A percentile compares a stretch with the other conserved stretches of the same genome.
Evolutionary conservation across 1,139 yeast genomes (phyloP).

Genomic region (Pichia sp.): DNA sequence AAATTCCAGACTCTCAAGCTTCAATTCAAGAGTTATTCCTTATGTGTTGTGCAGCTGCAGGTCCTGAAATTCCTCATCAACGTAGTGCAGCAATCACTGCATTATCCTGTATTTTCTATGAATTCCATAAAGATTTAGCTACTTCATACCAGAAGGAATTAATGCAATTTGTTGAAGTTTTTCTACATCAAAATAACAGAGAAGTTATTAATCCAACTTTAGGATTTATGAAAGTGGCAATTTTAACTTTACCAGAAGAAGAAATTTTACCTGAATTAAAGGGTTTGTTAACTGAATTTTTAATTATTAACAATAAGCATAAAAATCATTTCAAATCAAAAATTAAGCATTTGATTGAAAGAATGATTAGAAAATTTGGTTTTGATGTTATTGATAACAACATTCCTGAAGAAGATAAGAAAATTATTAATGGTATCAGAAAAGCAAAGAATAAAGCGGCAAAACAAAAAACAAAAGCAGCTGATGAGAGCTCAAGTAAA

Average conservation of each 20-base stretch:
- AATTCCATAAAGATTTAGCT: slow-evolving; percentile 63
- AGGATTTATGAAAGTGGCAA: slow-evolving; percentile 91
- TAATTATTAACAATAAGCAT: slow-evolving; percentile 95
- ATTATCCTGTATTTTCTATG: slow-evolving; percentile 77
- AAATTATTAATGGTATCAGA: slow-evolving; percentile 75
- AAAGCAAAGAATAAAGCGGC: slow-evolving; percentile 73
- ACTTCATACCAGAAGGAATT: slow-evolving; percentile 60
- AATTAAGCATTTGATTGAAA: slow-evolving; percentile 87
- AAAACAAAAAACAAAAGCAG: slow-evolving; percentile 39
- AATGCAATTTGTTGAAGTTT: slow-evolving; percentile 82
- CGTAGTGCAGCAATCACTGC: slow-evolving; percentile 94
- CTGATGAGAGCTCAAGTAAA: slow-evolving; percentile 30
- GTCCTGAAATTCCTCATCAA: slow-evolving; percentile 92
- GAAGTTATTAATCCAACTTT: slow-evolving; percentile 92
- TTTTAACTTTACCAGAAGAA: slow-evolving; percentile 77
- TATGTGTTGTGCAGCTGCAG: slow-evolving; percentile 93
- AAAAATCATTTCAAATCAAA: slow-evolving; percentile 90
- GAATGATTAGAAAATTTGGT: slow-evolving; percentile 86
- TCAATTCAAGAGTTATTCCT: slow-evolving; percentile 77
- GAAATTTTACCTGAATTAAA: slow-evolving; percentile 61
- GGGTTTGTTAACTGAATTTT: slow-evolving; percentile 59
- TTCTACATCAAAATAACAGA: slow-evolving; percentile 82
- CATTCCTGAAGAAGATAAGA: slow-evolving; percentile 86
- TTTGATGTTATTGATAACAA: slow-evolving; percentile 67
- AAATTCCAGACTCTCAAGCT: slow-evolving; percentile 59